A percentile compares a stretch with the other conserved stretches of the same genome.
Conservation (phyloP, 495 filamentous ascomycete genomes). For the Annulohypoxylon maeteangense region DNA sequence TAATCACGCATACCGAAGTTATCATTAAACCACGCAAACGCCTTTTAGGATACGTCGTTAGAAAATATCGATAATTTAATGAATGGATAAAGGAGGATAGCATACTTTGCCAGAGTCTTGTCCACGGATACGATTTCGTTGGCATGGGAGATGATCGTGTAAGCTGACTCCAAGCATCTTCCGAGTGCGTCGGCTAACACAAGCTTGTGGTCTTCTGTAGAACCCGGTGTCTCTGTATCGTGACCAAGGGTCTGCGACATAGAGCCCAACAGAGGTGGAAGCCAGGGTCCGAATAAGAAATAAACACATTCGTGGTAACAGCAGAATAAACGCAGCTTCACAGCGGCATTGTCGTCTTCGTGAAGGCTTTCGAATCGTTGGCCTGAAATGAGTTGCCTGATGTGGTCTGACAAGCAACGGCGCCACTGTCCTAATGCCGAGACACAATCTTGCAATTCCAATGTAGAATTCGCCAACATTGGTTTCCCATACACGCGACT, state of each 20-base stretch:
- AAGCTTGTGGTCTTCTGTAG: neutral
- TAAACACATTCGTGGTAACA: neutral
- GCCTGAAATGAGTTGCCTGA: neutral
- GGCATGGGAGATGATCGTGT: neutral
- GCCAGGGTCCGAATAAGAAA: neutral
- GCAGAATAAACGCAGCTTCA: neutral
- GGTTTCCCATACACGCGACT: neutral
- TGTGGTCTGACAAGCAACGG: neutral
- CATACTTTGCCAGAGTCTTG: neutral
- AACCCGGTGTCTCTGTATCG: neutral
- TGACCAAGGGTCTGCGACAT: neutral
- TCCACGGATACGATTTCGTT: neutral
- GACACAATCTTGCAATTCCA: neutral
- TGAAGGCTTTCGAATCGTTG: neutral
- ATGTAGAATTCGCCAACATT: neutral
- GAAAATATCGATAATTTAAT: neutral
- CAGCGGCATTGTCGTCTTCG: neutral
- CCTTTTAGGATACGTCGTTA: neutral
- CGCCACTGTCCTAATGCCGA: neutral
- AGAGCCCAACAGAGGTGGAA: neutral
- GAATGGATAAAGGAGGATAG: neutral
- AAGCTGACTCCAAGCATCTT: neutral
- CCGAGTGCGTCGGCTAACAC: neutral
- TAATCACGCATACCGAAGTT: neutral
- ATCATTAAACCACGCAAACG: neutral